These are phyloP conservation scores for Aspergillus brasiliensis DNA, from an alignment of 2,329 filamentous ascomycete genomes.

Conservation along the genomic window DNA sequence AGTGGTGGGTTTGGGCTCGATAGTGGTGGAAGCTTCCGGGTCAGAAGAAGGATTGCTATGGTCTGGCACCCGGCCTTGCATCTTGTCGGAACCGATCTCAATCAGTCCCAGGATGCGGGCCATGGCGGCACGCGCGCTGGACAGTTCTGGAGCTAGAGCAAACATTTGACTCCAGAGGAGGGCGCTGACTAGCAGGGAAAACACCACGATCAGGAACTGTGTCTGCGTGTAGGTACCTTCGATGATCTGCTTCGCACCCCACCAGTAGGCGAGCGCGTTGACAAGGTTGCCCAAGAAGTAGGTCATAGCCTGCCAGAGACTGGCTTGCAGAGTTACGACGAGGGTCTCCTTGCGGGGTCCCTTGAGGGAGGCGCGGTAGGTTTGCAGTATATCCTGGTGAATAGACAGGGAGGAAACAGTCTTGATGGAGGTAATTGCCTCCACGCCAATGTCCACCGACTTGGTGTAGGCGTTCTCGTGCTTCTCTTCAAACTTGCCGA, in stretches of 20 bases:
- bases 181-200: constrained; percentile 71
- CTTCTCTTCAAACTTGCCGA: constrained; percentile 60
- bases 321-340: constrained; percentile 50
- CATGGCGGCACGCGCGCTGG: constrained; percentile 64
- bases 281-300: constrained; percentile 62
- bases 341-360: constrained; percentile 54
- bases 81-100: constrained; percentile 38
- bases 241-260: constrained; percentile 71
- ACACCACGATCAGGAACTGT: constrained; percentile 73
- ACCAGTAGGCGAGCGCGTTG: constrained; percentile 78
- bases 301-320: constrained; percentile 49
- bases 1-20: neutral
- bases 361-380: constrained; percentile 49
- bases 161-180: constrained; percentile 76
- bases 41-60: neutral
- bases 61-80: constrained; percentile 25
- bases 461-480: constrained; percentile 55
- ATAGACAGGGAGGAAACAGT: constrained; percentile 55
- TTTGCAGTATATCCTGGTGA: constrained; percentile 51
- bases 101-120: constrained; percentile 56
- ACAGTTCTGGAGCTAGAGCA: constrained; percentile 73
- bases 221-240: constrained; percentile 66
- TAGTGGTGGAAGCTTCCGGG: constrained; percentile 1
- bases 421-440: constrained; percentile 56
- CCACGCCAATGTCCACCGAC: constrained; percentile 54